Conservation (phyloP, 108 stramenopile genomes). For the Licmophora abbreviata region DNA sequence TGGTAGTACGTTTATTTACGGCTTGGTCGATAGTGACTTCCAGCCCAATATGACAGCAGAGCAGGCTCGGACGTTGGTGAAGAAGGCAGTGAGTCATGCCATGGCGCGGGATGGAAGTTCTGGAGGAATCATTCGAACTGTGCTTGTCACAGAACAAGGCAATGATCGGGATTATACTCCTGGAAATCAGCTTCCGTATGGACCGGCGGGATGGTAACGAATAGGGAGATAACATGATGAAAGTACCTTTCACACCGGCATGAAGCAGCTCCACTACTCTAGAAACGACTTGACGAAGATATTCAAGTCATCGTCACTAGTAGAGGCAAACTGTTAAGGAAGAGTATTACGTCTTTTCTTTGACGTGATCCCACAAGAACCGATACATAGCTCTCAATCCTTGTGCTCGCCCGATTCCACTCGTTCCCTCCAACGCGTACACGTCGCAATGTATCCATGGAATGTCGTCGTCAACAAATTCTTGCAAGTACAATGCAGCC, state of each 20-base stretch:
- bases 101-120: slow-evolving; percentile 97
- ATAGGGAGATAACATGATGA: no score
- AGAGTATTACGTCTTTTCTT: no score
- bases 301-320: no score
- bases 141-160: slow-evolving; percentile 62
- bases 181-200: slow-evolving; percentile 76
- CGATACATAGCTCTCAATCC: slow-evolving; percentile 9
- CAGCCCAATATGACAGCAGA: slow-evolving; percentile 80
- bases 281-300: no score
- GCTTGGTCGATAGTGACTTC: slow-evolving; percentile 81
- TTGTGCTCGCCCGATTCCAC: slow-evolving; percentile 11
- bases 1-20: slow-evolving; percentile 91
- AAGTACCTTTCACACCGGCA: no score
- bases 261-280: no score
- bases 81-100: slow-evolving; percentile 88
- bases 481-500: slow-evolving; percentile 38
- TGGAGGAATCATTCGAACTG: slow-evolving; percentile 93
- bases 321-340: no score
- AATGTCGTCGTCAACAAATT: slow-evolving; percentile 21
- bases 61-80: slow-evolving; percentile 76
- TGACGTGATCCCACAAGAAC: slow-evolving; percentile 5
- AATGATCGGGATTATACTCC: slow-evolving; percentile 71
- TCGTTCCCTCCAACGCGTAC: slow-evolving; percentile 3
- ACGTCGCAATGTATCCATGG: slow-evolving; percentile 18
- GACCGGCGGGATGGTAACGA: slow-evolving; percentile 37